These are phyloP conservation scores for Globisporangium echinulatum DNA, from an alignment of 352 stramenopile genomes.

Conservation along the genomic window DNA sequence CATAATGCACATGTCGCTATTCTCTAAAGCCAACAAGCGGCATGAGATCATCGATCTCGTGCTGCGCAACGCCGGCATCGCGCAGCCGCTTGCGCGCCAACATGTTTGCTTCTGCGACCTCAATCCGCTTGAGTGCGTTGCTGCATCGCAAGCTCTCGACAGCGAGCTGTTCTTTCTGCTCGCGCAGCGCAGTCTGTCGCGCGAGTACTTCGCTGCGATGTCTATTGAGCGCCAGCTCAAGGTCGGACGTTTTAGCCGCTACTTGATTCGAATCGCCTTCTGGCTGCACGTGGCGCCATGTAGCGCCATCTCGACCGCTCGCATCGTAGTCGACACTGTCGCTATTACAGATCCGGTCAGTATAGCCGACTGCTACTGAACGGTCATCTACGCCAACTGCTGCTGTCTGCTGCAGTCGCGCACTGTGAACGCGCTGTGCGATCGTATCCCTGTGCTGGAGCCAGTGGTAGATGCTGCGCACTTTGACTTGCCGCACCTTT, in stretches of 20 bases:
- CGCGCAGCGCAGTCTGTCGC: neutral
- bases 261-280: too few species aligned
- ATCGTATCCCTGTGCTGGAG: conserved; percentile 8
- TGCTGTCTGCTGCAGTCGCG: neutral
- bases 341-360: too few species aligned
- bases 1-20: too few species aligned
- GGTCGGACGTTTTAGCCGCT: neutral
- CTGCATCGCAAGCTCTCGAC: conserved; percentile 11
- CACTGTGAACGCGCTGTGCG: conserved; percentile 3
- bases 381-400: neutral
- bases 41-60: conserved; percentile 13
- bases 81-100: conserved; percentile 35
- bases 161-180: conserved; percentile 6
- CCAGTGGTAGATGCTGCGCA: conserved; percentile 12
- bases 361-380: too few species aligned
- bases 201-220: neutral
- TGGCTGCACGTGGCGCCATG: too few species aligned
- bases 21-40: conserved; percentile 1
- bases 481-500: conserved; percentile 8
- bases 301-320: too few species aligned
- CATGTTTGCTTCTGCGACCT: conserved; percentile 14
- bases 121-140: conserved; percentile 15
- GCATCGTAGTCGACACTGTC: neutral
- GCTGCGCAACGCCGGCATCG: conserved; percentile 21
- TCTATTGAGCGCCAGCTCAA: neutral